Conservation (phyloP, 1,284 basidiomycete genomes). For the Cryptococcus jaspeensis region DNA sequence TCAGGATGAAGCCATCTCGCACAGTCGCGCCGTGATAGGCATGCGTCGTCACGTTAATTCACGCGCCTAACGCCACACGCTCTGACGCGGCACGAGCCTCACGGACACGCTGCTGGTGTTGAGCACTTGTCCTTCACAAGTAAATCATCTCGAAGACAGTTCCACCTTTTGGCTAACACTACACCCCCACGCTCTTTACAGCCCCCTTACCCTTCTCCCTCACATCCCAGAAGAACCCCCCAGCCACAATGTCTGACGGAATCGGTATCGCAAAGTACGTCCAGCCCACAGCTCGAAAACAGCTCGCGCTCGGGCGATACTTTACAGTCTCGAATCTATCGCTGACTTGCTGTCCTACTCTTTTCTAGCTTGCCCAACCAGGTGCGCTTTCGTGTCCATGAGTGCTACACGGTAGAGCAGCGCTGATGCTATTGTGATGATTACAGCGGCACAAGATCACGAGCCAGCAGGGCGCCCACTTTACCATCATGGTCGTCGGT, state of each 20-base stretch:
- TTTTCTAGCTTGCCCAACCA: slow-evolving; percentile 92
- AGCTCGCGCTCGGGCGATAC: not conserved
- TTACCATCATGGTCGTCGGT: slow-evolving; percentile 99
- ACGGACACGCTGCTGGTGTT: not conserved
- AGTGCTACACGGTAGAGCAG: too few relatives aligned
- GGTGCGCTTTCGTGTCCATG: slow-evolving; percentile 54
- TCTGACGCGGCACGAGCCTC: not conserved
- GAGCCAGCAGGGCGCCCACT: slow-evolving; percentile 93
- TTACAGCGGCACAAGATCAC: slow-evolving; percentile 89
- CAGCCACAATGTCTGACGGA: slow-evolving; percentile 45
- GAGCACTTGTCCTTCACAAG: not conserved
- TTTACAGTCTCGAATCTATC: not conserved
- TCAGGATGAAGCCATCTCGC: too few relatives aligned
- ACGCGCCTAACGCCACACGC: too few relatives aligned
- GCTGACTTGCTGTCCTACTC: not conserved
- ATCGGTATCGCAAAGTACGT: slow-evolving; percentile 54
- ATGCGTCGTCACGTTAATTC: not conserved
- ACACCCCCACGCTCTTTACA: not conserved
- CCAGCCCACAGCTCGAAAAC: too few relatives aligned
- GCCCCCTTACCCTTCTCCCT: not conserved
- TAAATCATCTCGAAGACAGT: too few relatives aligned
- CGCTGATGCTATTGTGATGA: too few relatives aligned
- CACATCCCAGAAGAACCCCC: not conserved
- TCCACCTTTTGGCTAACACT: not conserved
- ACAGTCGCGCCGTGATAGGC: not conserved